Evolutionary conservation across 495 filamentous ascomycete species (phyloP).

Genomic region (Penicillium bovifimosum): DNA sequence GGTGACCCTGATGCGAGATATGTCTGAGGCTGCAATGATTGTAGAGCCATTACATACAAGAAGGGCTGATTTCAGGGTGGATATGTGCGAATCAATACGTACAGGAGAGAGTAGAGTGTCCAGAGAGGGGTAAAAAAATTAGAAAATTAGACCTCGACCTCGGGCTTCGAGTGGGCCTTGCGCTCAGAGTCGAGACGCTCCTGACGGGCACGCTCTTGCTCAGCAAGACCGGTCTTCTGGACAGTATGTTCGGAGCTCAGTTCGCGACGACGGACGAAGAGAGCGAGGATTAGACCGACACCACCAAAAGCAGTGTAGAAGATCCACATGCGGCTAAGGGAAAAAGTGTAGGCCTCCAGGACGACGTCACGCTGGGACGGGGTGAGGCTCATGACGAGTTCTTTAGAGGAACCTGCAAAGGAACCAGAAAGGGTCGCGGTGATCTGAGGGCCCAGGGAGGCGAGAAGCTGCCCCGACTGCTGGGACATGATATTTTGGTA

Average conservation of each 20-base stretch:
- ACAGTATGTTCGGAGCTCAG: constrained; percentile 56
- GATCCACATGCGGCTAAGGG: constrained; percentile 64
- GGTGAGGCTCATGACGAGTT: constrained; percentile 47
- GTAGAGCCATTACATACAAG: not conserved
- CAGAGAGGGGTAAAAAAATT: not conserved
- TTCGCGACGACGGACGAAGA: constrained; percentile 49
- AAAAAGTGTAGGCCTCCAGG: constrained; percentile 48
- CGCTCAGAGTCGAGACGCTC: constrained; percentile 32
- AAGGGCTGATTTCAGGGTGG: not conserved
- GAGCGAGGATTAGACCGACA: constrained; percentile 48
- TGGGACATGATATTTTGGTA: constrained; percentile 51
- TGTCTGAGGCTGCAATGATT: not conserved
- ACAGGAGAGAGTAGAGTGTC: not conserved
- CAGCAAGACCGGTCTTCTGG: constrained; percentile 57
- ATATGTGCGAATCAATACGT: not conserved
- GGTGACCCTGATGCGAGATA: no score
- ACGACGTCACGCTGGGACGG: constrained; percentile 44
- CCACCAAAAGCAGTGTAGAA: constrained; percentile 51
- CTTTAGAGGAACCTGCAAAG: constrained; percentile 55
- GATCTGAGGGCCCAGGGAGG: constrained; percentile 30
- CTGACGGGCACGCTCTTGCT: constrained; percentile 40
- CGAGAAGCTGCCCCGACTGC: constrained; percentile 33
- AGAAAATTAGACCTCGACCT: constrained; percentile 23
- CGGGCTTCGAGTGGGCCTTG: constrained; percentile 17
- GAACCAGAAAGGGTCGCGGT: constrained; percentile 33